A percentile compares a stretch with the other conserved stretches of the same genome.
Conservation (phyloP, 805 yeast genomes). For the Ogataea nonfermentans region DNA sequence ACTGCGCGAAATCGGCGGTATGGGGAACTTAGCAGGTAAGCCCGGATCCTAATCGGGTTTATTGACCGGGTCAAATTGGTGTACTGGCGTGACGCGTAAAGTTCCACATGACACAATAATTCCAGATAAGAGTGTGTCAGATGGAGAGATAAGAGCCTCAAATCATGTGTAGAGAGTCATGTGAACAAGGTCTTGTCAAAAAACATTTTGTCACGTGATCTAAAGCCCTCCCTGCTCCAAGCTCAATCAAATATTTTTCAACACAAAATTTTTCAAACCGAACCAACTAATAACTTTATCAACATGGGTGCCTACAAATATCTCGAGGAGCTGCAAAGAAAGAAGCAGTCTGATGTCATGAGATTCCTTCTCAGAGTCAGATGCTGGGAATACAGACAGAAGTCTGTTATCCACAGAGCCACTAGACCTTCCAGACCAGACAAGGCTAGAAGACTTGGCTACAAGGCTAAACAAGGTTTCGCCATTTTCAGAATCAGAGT, state of each 20-base stretch:
- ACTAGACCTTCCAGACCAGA: slow-evolving; percentile 99
- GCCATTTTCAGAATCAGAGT: slow-evolving; percentile 98
- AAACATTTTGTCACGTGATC: not conserved
- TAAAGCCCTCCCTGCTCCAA: not conserved
- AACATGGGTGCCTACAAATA: slow-evolving; percentile 99
- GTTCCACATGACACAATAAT: too few species aligned
- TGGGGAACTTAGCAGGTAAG: too few species aligned
- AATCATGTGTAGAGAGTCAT: not conserved
- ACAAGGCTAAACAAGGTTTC: slow-evolving; percentile 99
- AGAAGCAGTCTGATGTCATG: slow-evolving; percentile 99
- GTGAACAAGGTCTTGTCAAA: too few species aligned
- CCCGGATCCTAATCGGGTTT: too few species aligned
- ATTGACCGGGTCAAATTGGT: too few species aligned
- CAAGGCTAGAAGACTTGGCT: slow-evolving; percentile 99
- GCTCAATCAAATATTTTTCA: slow-evolving; percentile 3
- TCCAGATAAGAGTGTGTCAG: too few species aligned
- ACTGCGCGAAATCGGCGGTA: too few species aligned
- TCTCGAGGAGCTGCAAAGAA: slow-evolving; percentile 98
- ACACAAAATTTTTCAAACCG: slow-evolving; percentile 9
- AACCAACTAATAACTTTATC: slow-evolving; percentile 3
- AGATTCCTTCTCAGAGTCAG: slow-evolving; percentile 99
- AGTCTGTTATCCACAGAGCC: slow-evolving; percentile 98
- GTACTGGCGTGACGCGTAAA: too few species aligned
- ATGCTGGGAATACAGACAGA: slow-evolving; percentile 99
- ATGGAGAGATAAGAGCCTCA: too few species aligned